These are phyloP conservation scores for Salix purpurea DNA, from an alignment of 345 rosid species.

Conservation along the genomic window DNA sequence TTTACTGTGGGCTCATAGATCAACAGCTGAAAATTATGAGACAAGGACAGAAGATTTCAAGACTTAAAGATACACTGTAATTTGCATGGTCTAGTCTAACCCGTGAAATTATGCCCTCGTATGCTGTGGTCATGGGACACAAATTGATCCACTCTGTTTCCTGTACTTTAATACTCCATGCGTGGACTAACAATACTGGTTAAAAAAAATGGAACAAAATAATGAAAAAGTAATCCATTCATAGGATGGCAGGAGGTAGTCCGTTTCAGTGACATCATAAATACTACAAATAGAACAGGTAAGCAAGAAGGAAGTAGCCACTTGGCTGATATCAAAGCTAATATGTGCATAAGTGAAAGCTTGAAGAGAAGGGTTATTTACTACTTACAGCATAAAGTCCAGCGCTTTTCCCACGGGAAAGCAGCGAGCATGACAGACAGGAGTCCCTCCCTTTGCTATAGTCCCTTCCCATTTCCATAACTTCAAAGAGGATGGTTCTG, in stretches of 20 bases:
- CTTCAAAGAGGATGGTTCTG: constrained; percentile 47
- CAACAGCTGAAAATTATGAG: not conserved
- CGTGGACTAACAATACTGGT: not conserved
- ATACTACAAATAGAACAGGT: not conserved
- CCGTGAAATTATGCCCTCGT: not conserved
- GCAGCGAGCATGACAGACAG: constrained; percentile 84
- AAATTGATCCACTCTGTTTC: not conserved
- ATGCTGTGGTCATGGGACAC: not conserved
- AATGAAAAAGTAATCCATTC: not conserved
- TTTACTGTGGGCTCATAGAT: not conserved
- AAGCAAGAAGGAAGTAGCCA: not conserved
- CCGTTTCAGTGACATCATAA: not conserved
- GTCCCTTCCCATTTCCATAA: constrained; percentile 99
- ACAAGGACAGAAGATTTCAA: not conserved
- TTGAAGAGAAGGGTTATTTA: not conserved
- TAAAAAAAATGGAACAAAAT: not conserved
- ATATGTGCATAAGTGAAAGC: not conserved
- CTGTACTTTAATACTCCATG: not conserved
- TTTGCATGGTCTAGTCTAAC: not conserved
- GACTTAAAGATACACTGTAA: not conserved
- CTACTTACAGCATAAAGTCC: constrained; percentile 77
- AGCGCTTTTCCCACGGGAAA: constrained; percentile 89
- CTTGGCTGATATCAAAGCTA: not conserved
- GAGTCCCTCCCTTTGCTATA: constrained; percentile 90
- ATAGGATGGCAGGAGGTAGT: not conserved